Conservation (phyloP, 495 filamentous ascomycete species). For the Pseudoneurospora amorphoporcata region DNA sequence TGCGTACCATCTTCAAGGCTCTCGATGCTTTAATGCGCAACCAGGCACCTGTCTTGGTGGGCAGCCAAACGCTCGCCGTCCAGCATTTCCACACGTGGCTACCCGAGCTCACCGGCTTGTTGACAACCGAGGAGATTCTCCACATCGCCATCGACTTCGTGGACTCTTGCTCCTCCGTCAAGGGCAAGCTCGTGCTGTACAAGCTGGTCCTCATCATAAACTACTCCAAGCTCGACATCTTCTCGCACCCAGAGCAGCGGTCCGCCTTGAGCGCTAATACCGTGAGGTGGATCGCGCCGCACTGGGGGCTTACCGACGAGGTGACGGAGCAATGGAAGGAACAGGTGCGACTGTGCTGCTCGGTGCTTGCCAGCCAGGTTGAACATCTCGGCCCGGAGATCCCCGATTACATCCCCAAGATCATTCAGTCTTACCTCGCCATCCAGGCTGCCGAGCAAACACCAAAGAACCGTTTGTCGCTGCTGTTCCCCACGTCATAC, state of each 20-base stretch:
- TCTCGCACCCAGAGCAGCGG: conserved; percentile 64
- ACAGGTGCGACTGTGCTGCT: conserved; percentile 85
- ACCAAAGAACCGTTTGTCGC: conserved; percentile 60
- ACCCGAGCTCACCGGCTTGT: conserved; percentile 67
- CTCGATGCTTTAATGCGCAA: conserved; percentile 85
- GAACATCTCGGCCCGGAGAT: conserved; percentile 68
- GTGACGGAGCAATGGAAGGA: conserved; percentile 83
- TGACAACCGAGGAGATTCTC: conserved; percentile 75
- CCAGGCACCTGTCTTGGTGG: conserved; percentile 71
- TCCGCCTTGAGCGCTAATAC: conserved; percentile 69
- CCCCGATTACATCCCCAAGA: conserved; percentile 80
- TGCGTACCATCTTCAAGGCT: conserved; percentile 79
- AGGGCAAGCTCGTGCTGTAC: conserved; percentile 89
- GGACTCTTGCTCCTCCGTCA: conserved; percentile 78
- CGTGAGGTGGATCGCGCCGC: conserved; percentile 80
- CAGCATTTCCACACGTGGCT: conserved; percentile 97
- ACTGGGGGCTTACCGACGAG: conserved; percentile 71
- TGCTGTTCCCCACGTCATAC: conserved; percentile 83
- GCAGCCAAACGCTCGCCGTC: conserved; percentile 88
- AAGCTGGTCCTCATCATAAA: conserved; percentile 89
- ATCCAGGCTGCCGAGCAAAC: conserved; percentile 55
- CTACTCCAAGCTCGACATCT: conserved; percentile 68
- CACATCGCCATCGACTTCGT: conserved; percentile 89
- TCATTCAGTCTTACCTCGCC: conserved; percentile 77
- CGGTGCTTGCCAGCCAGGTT: conserved; percentile 76